A percentile compares a stretch with the other conserved stretches of the same genome.
phyloP scores from a whole-genome alignment of 805 yeast species.

The Candida orba region DNA sequence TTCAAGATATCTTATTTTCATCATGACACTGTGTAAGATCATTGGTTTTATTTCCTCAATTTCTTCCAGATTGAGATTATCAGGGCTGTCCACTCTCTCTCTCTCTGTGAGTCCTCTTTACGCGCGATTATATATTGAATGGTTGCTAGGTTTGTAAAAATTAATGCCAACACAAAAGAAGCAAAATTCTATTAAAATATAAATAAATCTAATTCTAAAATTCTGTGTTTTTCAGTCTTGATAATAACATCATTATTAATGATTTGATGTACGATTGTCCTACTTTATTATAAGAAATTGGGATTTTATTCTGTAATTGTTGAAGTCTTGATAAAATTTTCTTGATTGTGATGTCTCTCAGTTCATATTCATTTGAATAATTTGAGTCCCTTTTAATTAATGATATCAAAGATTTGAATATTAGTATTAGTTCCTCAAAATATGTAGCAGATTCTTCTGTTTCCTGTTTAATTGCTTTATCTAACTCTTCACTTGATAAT shows the following conservation, averaged over 20 bases:
- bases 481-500: background rate
- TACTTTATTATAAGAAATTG: constrained; percentile 4
- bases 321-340: background rate
- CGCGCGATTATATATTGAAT: too few relatives aligned
- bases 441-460: background rate
- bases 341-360: background rate
- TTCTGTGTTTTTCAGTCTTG: background rate
- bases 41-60: too few relatives aligned
- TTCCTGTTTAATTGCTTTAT: background rate
- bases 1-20: too few relatives aligned
- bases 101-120: too few relatives aligned
- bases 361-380: background rate
- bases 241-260: constrained; percentile 1
- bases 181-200: too few relatives aligned
- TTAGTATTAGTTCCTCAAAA: constrained; percentile 1
- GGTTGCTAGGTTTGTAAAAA: too few relatives aligned
- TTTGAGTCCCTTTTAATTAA: background rate
- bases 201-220: too few relatives aligned
- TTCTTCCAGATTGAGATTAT: too few relatives aligned
- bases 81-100: too few relatives aligned
- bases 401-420: background rate
- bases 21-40: too few relatives aligned
- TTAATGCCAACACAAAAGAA: too few relatives aligned
- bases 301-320: constrained; percentile 4
- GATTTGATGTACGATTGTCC: constrained; percentile 8